Evolutionary conservation across 345 rosid genomes (phyloP), one percentile per base, ranked within the genome.

Genomic region (Heritiera littoralis): DNA sequence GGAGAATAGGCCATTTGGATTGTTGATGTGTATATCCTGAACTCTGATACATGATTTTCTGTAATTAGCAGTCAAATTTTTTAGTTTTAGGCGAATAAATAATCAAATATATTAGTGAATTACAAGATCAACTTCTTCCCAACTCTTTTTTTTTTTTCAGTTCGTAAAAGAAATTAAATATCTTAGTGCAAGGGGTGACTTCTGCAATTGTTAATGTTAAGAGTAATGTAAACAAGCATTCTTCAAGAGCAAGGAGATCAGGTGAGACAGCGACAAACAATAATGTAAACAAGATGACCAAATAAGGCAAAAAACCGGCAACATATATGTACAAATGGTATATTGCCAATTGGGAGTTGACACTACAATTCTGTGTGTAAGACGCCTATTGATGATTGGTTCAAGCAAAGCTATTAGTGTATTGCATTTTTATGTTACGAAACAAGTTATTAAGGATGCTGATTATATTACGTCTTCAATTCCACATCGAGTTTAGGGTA

Each of bases 21-120:
- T 17, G 51, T 67, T 17, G 15, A 67, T 67, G 30, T 64, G 20
- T 43, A 67, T n/a, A 67, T 67, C 52, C 49, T 67, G 32, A 67
- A 41, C 45, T 41, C 32, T 46, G 52, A 9, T 43, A 4, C 72
- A 43, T n/a, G 35, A 4, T 5, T 10, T 67, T 9, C 72, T 43
- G 72, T 58, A 55, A 55, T 55, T 41, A 66, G 41, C 40, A 18
- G 38, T 35, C 38, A 35, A 35, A 35, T 3, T 2, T 35, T 35
- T 35, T 35, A 15, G 12, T 3, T 65, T 5, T 56, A 5, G 17
- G 55, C 5, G 15, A 51, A 51, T 51, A 51, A 12, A 51, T 13
- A 56, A 7, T 56, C 9, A n/a, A n/a, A 56, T 4, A 43, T 4
- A 6, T 6, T 51, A 51, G 55, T 13, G 15, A 15, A 52, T 15